Evolutionary conservation across 495 filamentous ascomycete species (phyloP).

Genomic region (Ascobolus immersus): DNA sequence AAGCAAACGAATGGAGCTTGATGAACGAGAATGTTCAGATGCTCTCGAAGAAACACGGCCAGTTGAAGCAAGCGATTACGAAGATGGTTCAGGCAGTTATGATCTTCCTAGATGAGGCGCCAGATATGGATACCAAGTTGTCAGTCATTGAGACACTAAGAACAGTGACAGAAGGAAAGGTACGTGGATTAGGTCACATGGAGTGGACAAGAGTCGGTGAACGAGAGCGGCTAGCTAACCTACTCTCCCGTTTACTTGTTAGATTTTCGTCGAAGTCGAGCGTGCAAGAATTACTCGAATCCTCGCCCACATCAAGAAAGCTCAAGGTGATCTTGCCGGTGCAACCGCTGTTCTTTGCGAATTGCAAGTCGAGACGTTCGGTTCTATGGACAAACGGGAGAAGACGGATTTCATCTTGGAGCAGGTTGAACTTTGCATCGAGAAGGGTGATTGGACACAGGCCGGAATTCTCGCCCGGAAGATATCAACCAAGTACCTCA

Average conservation of each 20-base stretch:
- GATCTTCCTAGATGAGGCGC: slow-evolving; percentile 61
- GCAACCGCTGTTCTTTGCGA: slow-evolving; percentile 88
- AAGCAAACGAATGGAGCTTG: slow-evolving; percentile 70
- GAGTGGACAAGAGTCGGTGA: background rate
- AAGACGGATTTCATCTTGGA: slow-evolving; percentile 97
- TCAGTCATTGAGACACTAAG: slow-evolving; percentile 81
- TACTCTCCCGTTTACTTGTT: background rate
- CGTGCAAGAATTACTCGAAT: slow-evolving; percentile 83
- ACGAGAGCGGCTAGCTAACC: background rate
- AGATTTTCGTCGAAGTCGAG: slow-evolving; percentile 98
- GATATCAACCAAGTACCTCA: slow-evolving; percentile 85
- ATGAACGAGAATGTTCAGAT: slow-evolving; percentile 89
- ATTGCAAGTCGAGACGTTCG: slow-evolving; percentile 94
- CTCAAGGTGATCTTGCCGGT: slow-evolving; percentile 68
- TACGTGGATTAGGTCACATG: slow-evolving; percentile 15
- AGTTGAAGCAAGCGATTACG: slow-evolving; percentile 94
- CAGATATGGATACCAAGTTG: slow-evolving; percentile 61
- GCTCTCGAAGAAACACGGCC: slow-evolving; percentile 96
- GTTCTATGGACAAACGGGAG: slow-evolving; percentile 86
- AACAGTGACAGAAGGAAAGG: slow-evolving; percentile 94
- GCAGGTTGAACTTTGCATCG: slow-evolving; percentile 83
- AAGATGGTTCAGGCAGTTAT: slow-evolving; percentile 97
- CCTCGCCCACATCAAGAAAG: slow-evolving; percentile 86
- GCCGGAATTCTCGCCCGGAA: slow-evolving; percentile 84
- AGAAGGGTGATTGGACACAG: slow-evolving; percentile 87